Conservation (phyloP, 2,329 filamentous ascomycete genomes). For the Helicocarpus griseus region DNA sequence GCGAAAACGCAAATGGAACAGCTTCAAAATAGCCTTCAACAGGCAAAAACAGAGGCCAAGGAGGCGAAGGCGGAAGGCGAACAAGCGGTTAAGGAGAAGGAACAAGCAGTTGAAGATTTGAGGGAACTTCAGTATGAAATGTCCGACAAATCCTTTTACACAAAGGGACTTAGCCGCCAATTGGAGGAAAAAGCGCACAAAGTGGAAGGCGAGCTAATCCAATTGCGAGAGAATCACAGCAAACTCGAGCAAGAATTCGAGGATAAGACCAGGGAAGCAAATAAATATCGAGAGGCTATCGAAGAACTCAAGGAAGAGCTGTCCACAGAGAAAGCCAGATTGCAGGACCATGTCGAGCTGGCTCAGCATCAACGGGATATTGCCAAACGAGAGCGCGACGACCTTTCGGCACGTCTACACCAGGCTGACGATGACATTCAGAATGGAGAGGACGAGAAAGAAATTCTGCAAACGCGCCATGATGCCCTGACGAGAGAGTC, state of each 20-base stretch:
- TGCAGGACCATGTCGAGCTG: conserved; percentile 37
- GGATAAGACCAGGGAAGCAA: conserved; percentile 32
- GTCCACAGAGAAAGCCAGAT: conserved; percentile 25
- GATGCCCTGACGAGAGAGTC: conserved; percentile 59
- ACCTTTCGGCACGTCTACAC: conserved; percentile 39
- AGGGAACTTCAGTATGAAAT: conserved; percentile 63
- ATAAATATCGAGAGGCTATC: conserved; percentile 30
- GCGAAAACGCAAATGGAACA: conserved; percentile 36
- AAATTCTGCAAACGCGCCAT: conserved; percentile 58
- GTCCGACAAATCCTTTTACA: conserved; percentile 67
- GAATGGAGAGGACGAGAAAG: conserved; percentile 52
- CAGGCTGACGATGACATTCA: conserved; percentile 52
- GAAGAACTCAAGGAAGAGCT: conserved; percentile 30
- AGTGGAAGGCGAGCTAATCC: conserved; percentile 57
- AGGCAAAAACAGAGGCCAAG: conserved; percentile 26
- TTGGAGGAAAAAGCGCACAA: conserved; percentile 60
- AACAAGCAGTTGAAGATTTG: conserved; percentile 45
- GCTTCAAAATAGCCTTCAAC: conserved; percentile 33
- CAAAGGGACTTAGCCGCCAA: conserved; percentile 64
- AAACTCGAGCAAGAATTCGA: conserved; percentile 35
- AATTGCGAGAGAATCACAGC: conserved; percentile 38
- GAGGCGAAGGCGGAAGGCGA: conserved; percentile 36
- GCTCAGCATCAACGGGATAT: conserved; percentile 35
- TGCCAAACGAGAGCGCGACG: conserved; percentile 35
- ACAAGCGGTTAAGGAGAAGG: conserved; percentile 44